These are phyloP conservation scores for Alternaria solani DNA, from an alignment of 2,329 filamentous ascomycete species.

Conservation along the genomic window DNA sequence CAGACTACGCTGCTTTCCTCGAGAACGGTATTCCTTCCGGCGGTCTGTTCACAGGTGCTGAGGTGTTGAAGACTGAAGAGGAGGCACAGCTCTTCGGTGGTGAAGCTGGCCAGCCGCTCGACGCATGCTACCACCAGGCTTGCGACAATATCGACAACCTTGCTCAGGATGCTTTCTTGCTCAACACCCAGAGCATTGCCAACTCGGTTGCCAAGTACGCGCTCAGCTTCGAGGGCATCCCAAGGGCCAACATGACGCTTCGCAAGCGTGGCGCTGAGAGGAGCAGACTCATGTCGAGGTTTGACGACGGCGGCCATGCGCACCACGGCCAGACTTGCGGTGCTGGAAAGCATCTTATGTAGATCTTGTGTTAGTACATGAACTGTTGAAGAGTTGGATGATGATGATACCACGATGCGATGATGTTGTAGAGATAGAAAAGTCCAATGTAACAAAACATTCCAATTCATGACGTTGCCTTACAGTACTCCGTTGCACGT, in stretches of 20 bases:
- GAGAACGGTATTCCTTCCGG: slow-evolving; percentile 52
- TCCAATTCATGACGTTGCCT: neutral
- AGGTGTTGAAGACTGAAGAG: slow-evolving; percentile 50
- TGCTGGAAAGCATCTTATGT: slow-evolving; percentile 28
- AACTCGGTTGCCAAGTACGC: slow-evolving; percentile 52
- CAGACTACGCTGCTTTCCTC: slow-evolving; percentile 54
- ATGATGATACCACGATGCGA: slow-evolving; percentile 7
- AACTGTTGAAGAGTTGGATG: neutral
- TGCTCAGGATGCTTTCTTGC: slow-evolving; percentile 46
- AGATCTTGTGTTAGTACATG: slow-evolving; percentile 7
- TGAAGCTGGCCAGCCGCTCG: slow-evolving; percentile 47
- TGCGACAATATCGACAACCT: slow-evolving; percentile 51
- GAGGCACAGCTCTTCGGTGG: slow-evolving; percentile 50
- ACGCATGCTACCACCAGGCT: slow-evolving; percentile 50
- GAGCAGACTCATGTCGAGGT: slow-evolving; percentile 29
- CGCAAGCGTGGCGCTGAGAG: slow-evolving; percentile 43
- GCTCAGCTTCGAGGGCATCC: slow-evolving; percentile 47
- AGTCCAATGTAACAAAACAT: neutral
- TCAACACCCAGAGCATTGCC: slow-evolving; percentile 52
- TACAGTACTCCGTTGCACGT: neutral
- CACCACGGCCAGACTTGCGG: slow-evolving; percentile 40
- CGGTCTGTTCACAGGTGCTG: slow-evolving; percentile 53
- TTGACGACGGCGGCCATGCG: slow-evolving; percentile 38
- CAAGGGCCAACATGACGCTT: slow-evolving; percentile 35
- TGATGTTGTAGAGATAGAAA: slow-evolving; percentile 3